phyloP scores from a whole-genome alignment of 306 rosid species.

The Cucurbita moschata region DNA sequence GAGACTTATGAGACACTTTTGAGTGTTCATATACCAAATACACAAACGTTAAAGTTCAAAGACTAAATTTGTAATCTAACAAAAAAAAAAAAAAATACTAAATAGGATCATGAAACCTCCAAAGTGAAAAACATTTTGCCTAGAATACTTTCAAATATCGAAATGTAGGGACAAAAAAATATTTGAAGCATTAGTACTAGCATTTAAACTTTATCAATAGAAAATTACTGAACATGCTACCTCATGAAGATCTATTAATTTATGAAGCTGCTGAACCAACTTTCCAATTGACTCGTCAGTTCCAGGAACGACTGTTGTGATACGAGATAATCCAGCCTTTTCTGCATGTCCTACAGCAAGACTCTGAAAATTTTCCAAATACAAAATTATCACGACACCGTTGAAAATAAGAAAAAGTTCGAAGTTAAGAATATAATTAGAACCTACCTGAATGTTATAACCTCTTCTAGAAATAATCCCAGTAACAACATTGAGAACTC shows the following conservation, averaged over 20 bases:
- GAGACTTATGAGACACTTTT: too few relatives aligned
- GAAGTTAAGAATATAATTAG: background rate
- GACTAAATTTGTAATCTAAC: background rate
- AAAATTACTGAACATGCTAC: slow-evolving; percentile 17
- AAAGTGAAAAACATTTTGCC: background rate
- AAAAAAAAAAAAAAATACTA: background rate
- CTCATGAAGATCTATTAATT: slow-evolving; percentile 46
- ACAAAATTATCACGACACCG: background rate
- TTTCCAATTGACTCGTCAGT: slow-evolving; percentile 35
- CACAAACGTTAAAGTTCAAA: too few relatives aligned
- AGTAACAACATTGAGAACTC: slow-evolving; percentile 46
- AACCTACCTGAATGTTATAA: slow-evolving; percentile 49
- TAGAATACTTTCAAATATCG: background rate
- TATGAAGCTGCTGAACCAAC: slow-evolving; percentile 48
- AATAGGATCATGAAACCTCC: background rate
- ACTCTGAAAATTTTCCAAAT: slow-evolving; percentile 19
- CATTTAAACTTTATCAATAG: background rate
- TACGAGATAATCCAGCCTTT: slow-evolving; percentile 41
- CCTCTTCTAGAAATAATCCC: slow-evolving; percentile 54
- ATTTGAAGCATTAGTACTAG: background rate
- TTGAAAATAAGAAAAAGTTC: background rate
- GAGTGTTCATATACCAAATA: too few relatives aligned
- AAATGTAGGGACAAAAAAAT: background rate
- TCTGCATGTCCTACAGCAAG: slow-evolving; percentile 58
- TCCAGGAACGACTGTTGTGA: slow-evolving; percentile 53